Base-by-base conservation (phyloP, 257 asterid species). In the Paulownia fortunei region DNA sequence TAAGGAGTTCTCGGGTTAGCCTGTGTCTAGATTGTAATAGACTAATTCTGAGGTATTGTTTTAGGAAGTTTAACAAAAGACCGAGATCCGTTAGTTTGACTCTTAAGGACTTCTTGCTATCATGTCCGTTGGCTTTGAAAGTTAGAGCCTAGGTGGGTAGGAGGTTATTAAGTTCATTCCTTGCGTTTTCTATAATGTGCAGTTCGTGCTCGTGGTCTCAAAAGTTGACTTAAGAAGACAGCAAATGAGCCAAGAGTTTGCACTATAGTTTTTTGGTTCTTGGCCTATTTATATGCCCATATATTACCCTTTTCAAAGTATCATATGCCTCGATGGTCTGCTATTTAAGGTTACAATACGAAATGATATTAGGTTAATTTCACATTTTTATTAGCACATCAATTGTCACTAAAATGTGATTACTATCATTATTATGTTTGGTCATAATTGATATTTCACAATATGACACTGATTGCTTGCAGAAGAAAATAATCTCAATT, bases 81-180 rank as follows among this genome's bases (percentile, higher is more conserved):
- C 65, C 23, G 27, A 64, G 59, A 52, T 24, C 19, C 47, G 69
- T 39, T 37, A 16, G n/a, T 42, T 52, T 24, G 68, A 42, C 55
- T 67, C 59, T n/a, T 36, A 1, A 56, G n/a, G 80, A 23, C 37
- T 47, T 77, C 27, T 3, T 42, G 10, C 26, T 15, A 41, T 74
- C 62, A 42, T 61, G 47, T 61, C 72, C 44, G 49, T 51, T 60
- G 49, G 49, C 24, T 63, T 27, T 24, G 9, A 41, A 59, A 74
- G 72, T 55, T 56, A 26, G 59, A 66, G 37, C 42, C 49, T 54
- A n/a, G 75, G 61, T 68, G 62, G 67, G 37, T 54, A 37, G 32
- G 59, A 18, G 66, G 62, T 41, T 65, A 15, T 54, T 76, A 55
- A 67, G 41, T 69, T 30, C 32, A 77, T 51, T 39, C 12, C 55